phyloP scores from a whole-genome alignment of 1,284 basidiomycete genomes.

The Melampsora allii-populina region DNA sequence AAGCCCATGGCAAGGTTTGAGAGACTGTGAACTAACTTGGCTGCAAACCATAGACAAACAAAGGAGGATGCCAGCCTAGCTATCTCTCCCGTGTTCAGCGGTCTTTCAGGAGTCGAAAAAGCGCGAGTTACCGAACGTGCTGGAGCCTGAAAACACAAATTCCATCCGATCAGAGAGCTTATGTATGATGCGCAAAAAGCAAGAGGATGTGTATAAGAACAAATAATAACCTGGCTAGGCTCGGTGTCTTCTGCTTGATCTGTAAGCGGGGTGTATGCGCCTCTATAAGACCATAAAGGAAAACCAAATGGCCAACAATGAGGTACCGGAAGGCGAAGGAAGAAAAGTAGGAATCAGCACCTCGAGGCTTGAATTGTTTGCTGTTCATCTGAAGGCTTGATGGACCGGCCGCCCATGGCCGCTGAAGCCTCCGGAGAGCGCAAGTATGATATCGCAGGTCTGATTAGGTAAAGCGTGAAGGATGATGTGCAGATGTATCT shows the following conservation, averaged over 20 bases:
- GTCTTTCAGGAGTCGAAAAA: slow-evolving; percentile 5
- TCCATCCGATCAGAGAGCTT: background rate
- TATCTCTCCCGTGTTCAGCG: slow-evolving; percentile 16
- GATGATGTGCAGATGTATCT: slow-evolving; percentile 85
- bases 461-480: slow-evolving; percentile 84
- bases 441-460: slow-evolving; percentile 58
- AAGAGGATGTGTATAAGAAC: background rate
- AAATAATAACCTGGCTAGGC: background rate
- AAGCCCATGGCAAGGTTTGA: background rate
- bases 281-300: background rate
- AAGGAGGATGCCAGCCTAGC: slow-evolving; percentile 23
- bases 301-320: background rate
- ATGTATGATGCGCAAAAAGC: background rate
- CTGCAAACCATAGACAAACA: slow-evolving; percentile 75
- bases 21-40: slow-evolving; percentile 59
- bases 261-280: background rate
- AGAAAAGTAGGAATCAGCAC: slow-evolving; percentile 26
- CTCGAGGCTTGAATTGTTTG: slow-evolving; percentile 38
- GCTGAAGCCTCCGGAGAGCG: background rate
- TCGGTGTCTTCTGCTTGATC: background rate
- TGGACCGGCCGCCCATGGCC: background rate
- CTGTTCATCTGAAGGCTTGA: slow-evolving; percentile 25
- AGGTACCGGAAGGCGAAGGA: background rate
- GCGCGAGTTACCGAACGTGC: slow-evolving; percentile 38
- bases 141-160: slow-evolving; percentile 54